These are phyloP conservation scores for Periconia macrospinosa DNA, from an alignment of 2,329 filamentous ascomycete species.

Conservation along the genomic window DNA sequence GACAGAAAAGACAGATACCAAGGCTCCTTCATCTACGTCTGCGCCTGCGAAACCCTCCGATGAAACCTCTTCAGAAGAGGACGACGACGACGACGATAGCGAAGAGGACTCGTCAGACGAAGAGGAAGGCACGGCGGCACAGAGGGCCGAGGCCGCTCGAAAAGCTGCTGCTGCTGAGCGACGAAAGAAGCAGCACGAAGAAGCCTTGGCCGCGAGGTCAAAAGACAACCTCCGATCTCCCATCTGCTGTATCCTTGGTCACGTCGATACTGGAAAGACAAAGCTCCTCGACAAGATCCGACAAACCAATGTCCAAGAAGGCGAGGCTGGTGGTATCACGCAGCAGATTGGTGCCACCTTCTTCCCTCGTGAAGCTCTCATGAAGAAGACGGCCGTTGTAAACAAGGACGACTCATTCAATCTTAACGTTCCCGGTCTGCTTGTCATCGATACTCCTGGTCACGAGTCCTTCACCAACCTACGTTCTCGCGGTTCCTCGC, in stretches of 20 bases:
- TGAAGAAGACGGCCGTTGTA: constrained; percentile 89
- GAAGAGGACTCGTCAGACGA: constrained; percentile 69
- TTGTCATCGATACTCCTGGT: constrained; percentile 97
- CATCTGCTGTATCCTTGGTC: constrained; percentile 99
- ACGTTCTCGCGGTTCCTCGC: constrained; percentile 92
- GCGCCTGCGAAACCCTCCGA: constrained; percentile 26
- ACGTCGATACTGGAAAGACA: constrained; percentile 99
- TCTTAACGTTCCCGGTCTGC: constrained; percentile 94
- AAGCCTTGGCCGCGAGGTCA: constrained; percentile 85
- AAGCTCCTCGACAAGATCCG: constrained; percentile 98
- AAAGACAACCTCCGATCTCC: constrained; percentile 94
- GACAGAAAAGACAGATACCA: constrained; percentile 17
- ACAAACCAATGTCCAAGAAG: constrained; percentile 97
- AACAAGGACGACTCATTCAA: constrained; percentile 89
- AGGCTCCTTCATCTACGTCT: constrained; percentile 19
- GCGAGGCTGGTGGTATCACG: constrained; percentile 98
- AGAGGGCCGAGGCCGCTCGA: constrained; percentile 71
- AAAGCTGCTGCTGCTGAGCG: constrained; percentile 90
- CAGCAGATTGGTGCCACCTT: constrained; percentile 99
- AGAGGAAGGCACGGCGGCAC: constrained; percentile 73
- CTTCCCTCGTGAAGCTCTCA: constrained; percentile 92
- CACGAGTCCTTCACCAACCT: constrained; percentile 99
- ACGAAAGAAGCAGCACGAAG: constrained; percentile 86
- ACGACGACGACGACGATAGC: constrained; percentile 45
- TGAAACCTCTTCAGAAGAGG: constrained; percentile 44